These are phyloP conservation scores for Pyrus betulifolia DNA, from an alignment of 306 rosid species.

Conservation along the genomic window DNA sequence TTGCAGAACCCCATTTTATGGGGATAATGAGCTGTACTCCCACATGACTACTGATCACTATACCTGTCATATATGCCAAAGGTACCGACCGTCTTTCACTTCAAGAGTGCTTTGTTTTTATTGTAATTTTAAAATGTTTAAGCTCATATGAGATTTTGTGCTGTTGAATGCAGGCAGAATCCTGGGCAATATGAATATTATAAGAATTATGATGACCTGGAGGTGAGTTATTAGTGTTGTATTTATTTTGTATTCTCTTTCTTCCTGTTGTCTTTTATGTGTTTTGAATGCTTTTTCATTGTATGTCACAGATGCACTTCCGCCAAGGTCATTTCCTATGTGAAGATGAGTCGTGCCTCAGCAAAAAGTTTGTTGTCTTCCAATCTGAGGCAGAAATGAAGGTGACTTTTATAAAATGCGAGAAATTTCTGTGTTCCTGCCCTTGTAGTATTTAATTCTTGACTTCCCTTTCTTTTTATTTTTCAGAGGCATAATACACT, in stretches of 20 bases:
- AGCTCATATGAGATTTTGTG: neutral
- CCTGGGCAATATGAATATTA: conserved; percentile 82
- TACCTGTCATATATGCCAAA: conserved; percentile 91
- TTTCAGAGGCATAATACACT: conserved; percentile 72
- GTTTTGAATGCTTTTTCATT: neutral
- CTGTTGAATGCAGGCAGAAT: conserved; percentile 60
- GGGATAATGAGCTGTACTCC: conserved; percentile 80
- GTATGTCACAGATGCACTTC: conserved; percentile 62
- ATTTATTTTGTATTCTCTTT: neutral
- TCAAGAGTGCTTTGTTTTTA: neutral
- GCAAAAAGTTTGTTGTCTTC: conserved; percentile 80
- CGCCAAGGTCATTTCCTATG: conserved; percentile 87
- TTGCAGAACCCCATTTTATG: conserved; percentile 80
- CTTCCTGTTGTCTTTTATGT: neutral
- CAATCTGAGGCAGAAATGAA: conserved; percentile 83
- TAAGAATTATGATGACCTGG: conserved; percentile 88
- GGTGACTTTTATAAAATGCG: conserved; percentile 38
- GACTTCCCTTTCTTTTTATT: conserved; percentile 6
- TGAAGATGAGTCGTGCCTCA: conserved; percentile 91
- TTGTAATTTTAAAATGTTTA: neutral
- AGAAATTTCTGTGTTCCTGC: conserved; percentile 5
- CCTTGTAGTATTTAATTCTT: neutral
- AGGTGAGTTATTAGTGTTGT: conserved; percentile 49
- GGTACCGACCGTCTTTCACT: conserved; percentile 26
- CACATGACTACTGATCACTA: conserved; percentile 95